These are phyloP conservation scores for Ulmus americana DNA, from an alignment of 331 rosid species.

Conservation along the genomic window DNA sequence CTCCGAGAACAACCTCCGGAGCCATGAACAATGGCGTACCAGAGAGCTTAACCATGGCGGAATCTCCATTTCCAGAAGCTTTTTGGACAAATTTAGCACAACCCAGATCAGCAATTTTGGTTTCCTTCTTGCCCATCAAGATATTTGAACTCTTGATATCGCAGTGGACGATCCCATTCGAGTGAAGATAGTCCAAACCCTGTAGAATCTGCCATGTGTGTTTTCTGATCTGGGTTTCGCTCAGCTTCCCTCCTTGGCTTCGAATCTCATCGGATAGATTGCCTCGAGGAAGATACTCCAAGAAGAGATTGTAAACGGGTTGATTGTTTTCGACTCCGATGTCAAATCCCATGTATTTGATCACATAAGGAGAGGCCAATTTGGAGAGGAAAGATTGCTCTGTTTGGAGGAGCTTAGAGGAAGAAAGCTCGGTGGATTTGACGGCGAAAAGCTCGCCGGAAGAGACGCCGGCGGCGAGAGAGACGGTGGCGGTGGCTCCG, in stretches of 20 bases:
- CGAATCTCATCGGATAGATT: slow-evolving; percentile 33
- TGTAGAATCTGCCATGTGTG: slow-evolving; percentile 38
- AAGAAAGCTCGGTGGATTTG: slow-evolving; percentile 33
- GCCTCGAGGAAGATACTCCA: slow-evolving; percentile 42
- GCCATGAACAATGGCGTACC: slow-evolving; percentile 54
- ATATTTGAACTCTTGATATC: slow-evolving; percentile 48
- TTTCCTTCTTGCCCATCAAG: slow-evolving; percentile 21
- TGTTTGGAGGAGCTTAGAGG: slow-evolving; percentile 27
- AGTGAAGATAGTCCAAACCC: slow-evolving; percentile 46
- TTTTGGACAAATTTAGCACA: slow-evolving; percentile 35
- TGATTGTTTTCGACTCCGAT: slow-evolving; percentile 11
- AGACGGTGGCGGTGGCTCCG: slow-evolving; percentile 46
- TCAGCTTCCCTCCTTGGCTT: slow-evolving; percentile 28
- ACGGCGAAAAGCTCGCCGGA: slow-evolving; percentile 39
- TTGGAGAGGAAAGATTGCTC: slow-evolving; percentile 39
- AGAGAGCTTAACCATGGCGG: slow-evolving; percentile 10
- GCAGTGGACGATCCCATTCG: slow-evolving; percentile 37
- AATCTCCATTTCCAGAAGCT: slow-evolving; percentile 11
- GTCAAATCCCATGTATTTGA: slow-evolving; percentile 37
- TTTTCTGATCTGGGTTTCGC: slow-evolving; percentile 24
- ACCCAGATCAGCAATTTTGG: slow-evolving; percentile 50
- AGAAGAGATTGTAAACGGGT: slow-evolving; percentile 34
- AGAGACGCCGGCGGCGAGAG: slow-evolving; percentile 18
- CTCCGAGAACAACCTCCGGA: slow-evolving; percentile 46
- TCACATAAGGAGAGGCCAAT: slow-evolving; percentile 31